Evolutionary conservation across 2,329 filamentous ascomycete species (phyloP), one percentile per base, ranked within the genome.

Genomic region (Aureobasidium sp.): DNA sequence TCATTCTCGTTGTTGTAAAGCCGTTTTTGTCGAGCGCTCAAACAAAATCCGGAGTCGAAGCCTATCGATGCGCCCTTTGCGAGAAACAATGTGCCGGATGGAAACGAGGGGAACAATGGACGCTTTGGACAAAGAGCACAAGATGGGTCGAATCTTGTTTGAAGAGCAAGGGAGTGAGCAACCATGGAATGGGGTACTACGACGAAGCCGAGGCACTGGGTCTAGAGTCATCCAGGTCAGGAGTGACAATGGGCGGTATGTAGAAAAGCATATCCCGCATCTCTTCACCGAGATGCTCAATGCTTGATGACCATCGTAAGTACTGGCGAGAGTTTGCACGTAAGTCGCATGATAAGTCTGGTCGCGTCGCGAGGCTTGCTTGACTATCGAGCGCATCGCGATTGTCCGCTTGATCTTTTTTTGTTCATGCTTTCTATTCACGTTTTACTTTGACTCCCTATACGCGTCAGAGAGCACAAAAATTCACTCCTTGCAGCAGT

Each of bases 1-100:
- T 58, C 54, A 58, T 47, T n/a, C 13, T 48, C 27, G 51, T 36
- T 57, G 51, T 16, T n/a, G 42, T 58, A 39, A 48, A 58, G 54
- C 21, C 54, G 54, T 58, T 58, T 13, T 27, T 51, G 49, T 16
- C n/a, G 54, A 37, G 27, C 39, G 54, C 25, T n/a, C 14, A n/a
- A 14, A 42, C 41, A 37, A 39, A 41, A 41, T 48, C 29, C 37
- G 21, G 9, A 32, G 25, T 11, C 25, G 37, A 48, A 37, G 42
- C 54, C 14, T 39, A 58, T 58, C 42, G 54, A 58, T 47, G 16
- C 11, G 2, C 14, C 13, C 25, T 10, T 55, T 11, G 39, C 53
- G 53, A 55, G 29, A n/a, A 13, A 36, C 29, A 45, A 55, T 55
- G 37, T 44, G 21, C 53, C 39, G 41, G 51, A 45, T n/a, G n/a